Evolutionary conservation across 768 basidiomycete genomes (phyloP).

Genomic region (Lactifluus hygrophoroides): DNA sequence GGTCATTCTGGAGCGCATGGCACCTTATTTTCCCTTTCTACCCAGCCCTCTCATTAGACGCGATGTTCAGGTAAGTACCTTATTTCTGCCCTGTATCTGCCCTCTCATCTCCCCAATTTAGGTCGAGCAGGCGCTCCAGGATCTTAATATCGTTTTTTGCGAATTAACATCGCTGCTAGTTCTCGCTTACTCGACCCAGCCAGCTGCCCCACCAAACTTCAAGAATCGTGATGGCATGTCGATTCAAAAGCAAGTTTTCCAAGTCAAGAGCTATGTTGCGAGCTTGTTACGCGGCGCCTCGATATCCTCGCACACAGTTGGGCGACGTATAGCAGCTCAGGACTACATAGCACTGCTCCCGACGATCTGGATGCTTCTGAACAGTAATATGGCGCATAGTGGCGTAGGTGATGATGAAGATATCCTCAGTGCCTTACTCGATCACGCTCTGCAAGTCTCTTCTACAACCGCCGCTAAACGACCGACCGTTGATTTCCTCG

Average conservation of each 20-base stretch:
- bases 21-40: constrained; percentile 78
- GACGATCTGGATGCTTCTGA: constrained; percentile 69
- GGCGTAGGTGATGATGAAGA: constrained; percentile 20
- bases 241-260: constrained; percentile 27
- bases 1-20: constrained; percentile 61
- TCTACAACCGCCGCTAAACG: constrained; percentile 59
- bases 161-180: constrained; percentile 61
- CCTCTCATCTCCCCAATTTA: constrained; percentile 25
- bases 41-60: constrained; percentile 27
- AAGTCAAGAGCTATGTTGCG: constrained; percentile 48
- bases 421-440: constrained; percentile 49
- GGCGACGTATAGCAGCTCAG: constrained; percentile 41
- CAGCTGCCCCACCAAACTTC: constrained; percentile 8
- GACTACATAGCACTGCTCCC: constrained; percentile 66
- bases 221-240: constrained; percentile 8
- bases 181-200: constrained; percentile 29
- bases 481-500: constrained; percentile 67
- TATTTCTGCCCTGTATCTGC: background rate
- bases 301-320: constrained; percentile 22
- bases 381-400: constrained; percentile 24
- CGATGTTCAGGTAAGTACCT: constrained; percentile 49
- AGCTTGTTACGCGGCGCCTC: constrained; percentile 43
- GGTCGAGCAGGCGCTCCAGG: constrained; percentile 59
- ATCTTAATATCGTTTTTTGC: constrained; percentile 70
- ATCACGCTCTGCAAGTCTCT: constrained; percentile 52